A percentile compares a stretch with the other conserved stretches of the same genome.
phyloP scores from a whole-genome alignment of 257 asterid species.

The Leptodermis oblonga region DNA sequence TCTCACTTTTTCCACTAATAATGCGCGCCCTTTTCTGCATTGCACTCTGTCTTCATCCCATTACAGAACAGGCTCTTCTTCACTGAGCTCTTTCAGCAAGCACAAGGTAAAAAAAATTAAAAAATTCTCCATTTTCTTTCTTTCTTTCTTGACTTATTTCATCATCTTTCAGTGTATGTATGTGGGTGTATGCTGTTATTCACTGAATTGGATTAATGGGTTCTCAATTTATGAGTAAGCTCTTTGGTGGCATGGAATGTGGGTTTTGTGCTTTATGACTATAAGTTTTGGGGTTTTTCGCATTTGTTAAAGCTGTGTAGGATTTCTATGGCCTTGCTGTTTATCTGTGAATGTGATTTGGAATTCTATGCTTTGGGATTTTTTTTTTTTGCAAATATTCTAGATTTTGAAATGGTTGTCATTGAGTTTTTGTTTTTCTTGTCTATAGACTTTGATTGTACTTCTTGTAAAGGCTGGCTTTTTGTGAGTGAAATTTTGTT shows the following conservation, averaged over 20 bases:
- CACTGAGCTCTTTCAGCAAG: not conserved
- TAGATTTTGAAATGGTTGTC: not conserved
- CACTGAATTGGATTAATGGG: not conserved
- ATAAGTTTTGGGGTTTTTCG: not conserved
- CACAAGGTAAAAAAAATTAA: conserved; percentile 12
- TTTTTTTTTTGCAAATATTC: not conserved
- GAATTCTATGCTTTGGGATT: conserved; percentile 1
- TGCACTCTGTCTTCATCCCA: not conserved
- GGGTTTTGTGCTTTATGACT: not conserved
- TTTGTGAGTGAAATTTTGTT: not conserved
- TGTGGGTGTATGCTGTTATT: not conserved
- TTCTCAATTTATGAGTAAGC: not conserved
- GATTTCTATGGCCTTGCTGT: not conserved
- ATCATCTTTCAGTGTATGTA: not conserved
- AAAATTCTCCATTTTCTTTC: not conserved
- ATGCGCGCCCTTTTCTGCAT: conserved; percentile 11
- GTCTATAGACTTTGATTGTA: not conserved
- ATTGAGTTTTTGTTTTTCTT: not conserved
- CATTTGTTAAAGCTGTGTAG: not conserved
- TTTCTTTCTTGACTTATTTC: not conserved
- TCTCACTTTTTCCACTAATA: conserved; percentile 27
- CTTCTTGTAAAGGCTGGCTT: not conserved
- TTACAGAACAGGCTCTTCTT: conserved; percentile 3
- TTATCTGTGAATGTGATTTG: not conserved
- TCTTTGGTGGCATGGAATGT: not conserved